phyloP scores from a whole-genome alignment of 352 stramenopile genomes.

The Elongisporangium undulatum region DNA sequence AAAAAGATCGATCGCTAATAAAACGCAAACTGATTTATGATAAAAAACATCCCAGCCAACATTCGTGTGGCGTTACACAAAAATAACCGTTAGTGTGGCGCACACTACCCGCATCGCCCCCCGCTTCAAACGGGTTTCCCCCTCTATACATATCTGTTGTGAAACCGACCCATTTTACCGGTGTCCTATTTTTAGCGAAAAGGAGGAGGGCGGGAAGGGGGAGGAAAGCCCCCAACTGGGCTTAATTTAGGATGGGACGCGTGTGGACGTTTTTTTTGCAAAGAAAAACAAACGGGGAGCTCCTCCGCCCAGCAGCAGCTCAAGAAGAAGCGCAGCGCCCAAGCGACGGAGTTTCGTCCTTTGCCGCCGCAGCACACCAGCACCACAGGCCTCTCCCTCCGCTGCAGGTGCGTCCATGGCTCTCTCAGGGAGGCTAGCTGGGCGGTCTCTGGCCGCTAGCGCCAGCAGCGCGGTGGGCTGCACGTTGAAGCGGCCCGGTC shows the following conservation, averaged over 20 bases:
- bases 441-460: neutral
- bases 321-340: neutral
- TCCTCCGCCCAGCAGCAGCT: neutral
- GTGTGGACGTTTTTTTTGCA: neutral
- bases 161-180: too few relatives aligned
- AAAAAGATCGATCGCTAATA: neutral
- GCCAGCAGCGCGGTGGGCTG: neutral
- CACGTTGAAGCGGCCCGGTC: neutral
- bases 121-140: too few relatives aligned
- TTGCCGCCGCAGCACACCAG: neutral
- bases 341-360: neutral
- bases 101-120: neutral
- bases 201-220: too few relatives aligned
- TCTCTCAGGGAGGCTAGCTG: neutral
- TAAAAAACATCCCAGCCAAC: neutral
- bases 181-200: neutral
- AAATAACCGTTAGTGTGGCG: neutral
- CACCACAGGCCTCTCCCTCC: neutral
- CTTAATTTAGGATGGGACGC: neutral
- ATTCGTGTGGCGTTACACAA: neutral
- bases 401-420: neutral
- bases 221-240: too few relatives aligned
- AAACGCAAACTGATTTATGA: neutral
- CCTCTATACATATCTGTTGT: too few relatives aligned
- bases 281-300: neutral